Percentiles rank a stretch among this genome's conserved stretches.
Evolutionary conservation across 306 rosid genomes (phyloP).

Genomic region (Corylus americana): DNA sequence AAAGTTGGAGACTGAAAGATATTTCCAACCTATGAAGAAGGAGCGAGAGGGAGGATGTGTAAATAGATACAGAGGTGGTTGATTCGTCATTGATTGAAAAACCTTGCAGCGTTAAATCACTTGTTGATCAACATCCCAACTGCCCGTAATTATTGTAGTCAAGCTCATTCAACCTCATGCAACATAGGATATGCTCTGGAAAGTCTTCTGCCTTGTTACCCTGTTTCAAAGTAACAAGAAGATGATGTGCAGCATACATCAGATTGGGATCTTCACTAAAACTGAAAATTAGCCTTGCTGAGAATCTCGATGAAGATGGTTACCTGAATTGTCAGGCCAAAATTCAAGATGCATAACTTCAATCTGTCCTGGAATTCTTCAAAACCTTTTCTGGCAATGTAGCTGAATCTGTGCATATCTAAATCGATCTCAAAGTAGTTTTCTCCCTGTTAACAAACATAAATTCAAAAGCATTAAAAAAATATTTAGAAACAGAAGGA

Average conservation of each 20-base stretch:
- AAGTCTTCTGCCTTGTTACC: conserved; percentile 85
- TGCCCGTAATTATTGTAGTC: conserved; percentile 55
- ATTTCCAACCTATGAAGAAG: conserved; percentile 22
- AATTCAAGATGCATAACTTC: conserved; percentile 68
- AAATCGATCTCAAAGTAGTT: conserved; percentile 93
- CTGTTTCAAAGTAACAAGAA: conserved; percentile 38
- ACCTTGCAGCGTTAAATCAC: not conserved
- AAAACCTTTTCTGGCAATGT: conserved; percentile 86
- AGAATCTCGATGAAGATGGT: conserved; percentile 8
- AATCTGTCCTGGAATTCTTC: conserved; percentile 80
- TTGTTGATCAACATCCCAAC: conserved; percentile 36
- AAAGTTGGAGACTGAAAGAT: conserved; percentile 16
- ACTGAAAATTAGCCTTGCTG: conserved; percentile 3
- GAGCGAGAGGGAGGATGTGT: conserved; percentile 1
- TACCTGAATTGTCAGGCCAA: conserved; percentile 96
- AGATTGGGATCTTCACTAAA: conserved; percentile 9
- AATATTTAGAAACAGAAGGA: not conserved
- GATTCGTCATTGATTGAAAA: not conserved
- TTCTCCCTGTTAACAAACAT: conserved; percentile 67
- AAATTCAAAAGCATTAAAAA: not conserved
- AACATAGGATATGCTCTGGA: conserved; percentile 81
- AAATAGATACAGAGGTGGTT: conserved; percentile 8
- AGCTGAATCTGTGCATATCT: conserved; percentile 93
- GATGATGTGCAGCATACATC: conserved; percentile 13
- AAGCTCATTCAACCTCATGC: conserved; percentile 69